Base-by-base conservation (phyloP, 805 yeast genomes). In the Nakazawaea anatomiae region DNA sequence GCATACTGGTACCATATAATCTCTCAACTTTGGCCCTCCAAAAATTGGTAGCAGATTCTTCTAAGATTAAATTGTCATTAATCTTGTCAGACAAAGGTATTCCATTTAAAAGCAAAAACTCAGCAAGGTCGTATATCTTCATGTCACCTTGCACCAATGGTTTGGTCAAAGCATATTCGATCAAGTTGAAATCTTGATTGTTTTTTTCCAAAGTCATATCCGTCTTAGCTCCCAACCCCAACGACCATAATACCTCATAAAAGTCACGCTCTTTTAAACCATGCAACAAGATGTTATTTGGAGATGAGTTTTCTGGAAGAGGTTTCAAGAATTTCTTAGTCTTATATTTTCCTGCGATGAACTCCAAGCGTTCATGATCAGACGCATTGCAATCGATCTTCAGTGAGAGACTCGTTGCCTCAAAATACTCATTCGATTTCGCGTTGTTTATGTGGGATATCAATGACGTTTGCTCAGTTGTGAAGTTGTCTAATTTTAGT, bases 401-500 rank as follows among this genome's bases (percentile, higher is more conserved):
- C 6, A 41, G 39, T 1, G 43, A 7, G 2, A 54, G 40, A 28
- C 64, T 29, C 8, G 57, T 57, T 2, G 71, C 74, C 62, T 89
- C 95, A 69, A 87, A 81, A 43, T 84, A 76, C 6, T 68, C 57
- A 60, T 89, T 89, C 3, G 80, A 77, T 25, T 58, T 54, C 4
- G 62, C 65, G 63, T 91, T 91, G 52, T 79, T 74, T 41, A 79
- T 69, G 50, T 67, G 67, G 5, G 64, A 61, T 30, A 91, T 69
- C 14, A 89, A 69, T 10, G 77, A 73, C 12, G 77, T 68, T 4
- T 79, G 61, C 57, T 90, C 97, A 11, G 72, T 71, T 3, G 81
- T 77, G 58, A 83, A 76, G 25, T 78, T 77, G 62, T 91, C 97
- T 43, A 88, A 69, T n/a, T 80, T 83, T 49, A 91, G 70, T 0